Percentiles rank a stretch among this genome's conserved stretches.
phyloP scores from a whole-genome alignment of 495 filamentous ascomycete genomes.

The Penicillium bialowiezense region DNA sequence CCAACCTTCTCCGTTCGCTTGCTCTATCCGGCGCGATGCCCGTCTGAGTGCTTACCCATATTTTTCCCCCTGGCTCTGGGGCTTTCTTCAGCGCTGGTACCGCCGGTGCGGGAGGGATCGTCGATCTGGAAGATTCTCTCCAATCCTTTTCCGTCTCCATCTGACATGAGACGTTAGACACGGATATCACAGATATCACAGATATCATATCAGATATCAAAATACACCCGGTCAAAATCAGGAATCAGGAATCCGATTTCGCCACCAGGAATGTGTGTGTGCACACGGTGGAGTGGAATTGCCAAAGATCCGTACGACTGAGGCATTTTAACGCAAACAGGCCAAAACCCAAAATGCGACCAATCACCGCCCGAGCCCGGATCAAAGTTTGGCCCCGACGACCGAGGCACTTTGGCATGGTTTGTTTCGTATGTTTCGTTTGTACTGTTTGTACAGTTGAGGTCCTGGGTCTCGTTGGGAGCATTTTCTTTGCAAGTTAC shows the following conservation, averaged over 20 bases:
- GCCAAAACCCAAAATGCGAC: background rate
- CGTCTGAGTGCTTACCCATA: background rate
- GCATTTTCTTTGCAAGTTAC: no score
- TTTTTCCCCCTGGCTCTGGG: background rate
- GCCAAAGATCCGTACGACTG: background rate
- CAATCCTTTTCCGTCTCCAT: no score
- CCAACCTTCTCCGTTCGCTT: background rate
- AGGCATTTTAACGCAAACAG: slow-evolving; percentile 10
- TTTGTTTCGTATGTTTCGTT: background rate
- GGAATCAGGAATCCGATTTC: no score
- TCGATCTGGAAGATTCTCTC: no score
- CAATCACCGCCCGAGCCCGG: background rate
- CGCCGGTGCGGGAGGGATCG: no score
- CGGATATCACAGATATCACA: no score
- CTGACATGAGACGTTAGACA: no score
- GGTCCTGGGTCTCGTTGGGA: no score
- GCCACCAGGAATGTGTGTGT: background rate
- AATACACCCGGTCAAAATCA: no score
- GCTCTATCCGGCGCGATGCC: background rate
- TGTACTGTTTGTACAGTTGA: slow-evolving; percentile 7
- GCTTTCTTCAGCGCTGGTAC: no score
- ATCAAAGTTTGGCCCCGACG: slow-evolving; percentile 7
- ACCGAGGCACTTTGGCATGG: background rate
- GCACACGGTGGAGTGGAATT: no score
- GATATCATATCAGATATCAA: no score